Conservation (phyloP, 2,329 filamentous ascomycete species). For the Pestalotiopsis fici region DNA sequence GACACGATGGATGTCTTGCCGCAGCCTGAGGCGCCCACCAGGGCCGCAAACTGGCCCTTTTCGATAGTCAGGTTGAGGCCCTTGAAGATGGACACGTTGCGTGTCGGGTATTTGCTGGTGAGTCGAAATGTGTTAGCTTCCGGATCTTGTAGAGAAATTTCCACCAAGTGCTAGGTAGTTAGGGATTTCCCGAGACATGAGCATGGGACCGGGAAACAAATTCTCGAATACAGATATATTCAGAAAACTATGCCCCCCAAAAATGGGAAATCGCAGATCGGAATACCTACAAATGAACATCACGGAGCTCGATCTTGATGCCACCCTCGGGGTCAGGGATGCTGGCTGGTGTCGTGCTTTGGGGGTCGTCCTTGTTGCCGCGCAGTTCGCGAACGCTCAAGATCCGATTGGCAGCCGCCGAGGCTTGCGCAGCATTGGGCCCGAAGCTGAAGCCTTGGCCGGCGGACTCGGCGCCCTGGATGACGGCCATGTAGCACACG, state of each 20-base stretch:
- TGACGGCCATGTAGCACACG: conserved; percentile 64
- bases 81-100: conserved; percentile 57
- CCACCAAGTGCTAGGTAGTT: no score
- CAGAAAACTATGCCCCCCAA: no score
- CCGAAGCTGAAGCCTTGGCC: conserved; percentile 69
- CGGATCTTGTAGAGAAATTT: no score
- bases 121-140: no score
- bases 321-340: conserved; percentile 50
- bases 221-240: no score
- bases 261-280: no score
- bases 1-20: conserved; percentile 74
- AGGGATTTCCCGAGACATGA: no score
- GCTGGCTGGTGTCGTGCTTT: conserved; percentile 25
- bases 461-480: conserved; percentile 67
- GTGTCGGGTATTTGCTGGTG: conserved; percentile 61
- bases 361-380: conserved; percentile 27
- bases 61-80: conserved; percentile 65
- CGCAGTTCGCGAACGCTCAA: conserved; percentile 49
- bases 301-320: conserved; percentile 56
- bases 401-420: conserved; percentile 61
- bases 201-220: no score
- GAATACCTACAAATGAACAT: conserved; percentile 64
- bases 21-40: conserved; percentile 71
- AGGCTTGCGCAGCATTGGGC: conserved; percentile 62
- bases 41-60: conserved; percentile 69